Base-by-base conservation (phyloP, 192 early-diverging fungal species). In the Umbelopsis sp. region DNA sequence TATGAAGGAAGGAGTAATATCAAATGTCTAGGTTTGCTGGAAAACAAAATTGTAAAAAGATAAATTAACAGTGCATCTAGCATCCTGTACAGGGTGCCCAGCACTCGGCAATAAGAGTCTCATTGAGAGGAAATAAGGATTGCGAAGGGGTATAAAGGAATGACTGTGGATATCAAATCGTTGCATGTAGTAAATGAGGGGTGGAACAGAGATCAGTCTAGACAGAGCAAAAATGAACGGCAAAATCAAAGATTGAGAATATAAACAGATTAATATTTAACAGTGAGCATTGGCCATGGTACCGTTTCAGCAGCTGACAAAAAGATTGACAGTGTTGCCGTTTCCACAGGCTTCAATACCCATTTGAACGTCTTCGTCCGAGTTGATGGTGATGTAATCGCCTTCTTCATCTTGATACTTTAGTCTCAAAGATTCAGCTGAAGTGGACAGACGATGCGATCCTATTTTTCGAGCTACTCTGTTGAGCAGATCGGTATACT, bases 391-490 rank as follows among this genome's bases (percentile, higher is more conserved):
- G 21, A 96, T 89, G 71, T 88, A 88, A 73, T 97, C 95, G 23
- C 91, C 91, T 73, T 96, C 96, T 76, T 97, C 95, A 74, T 98
- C 96, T 76, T 91, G 90, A 72, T 97, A 97, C 74, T 89, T 87
- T 52, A 98, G 87, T 41, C 87, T 82, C 70, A 90, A 46, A 74
- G 85, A 47, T 75, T 86, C 71, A 70, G 82, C 75, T 47, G 82
- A 84, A 45, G 84, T 85, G 37, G 80, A 81, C 27, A 84, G 89
- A 30, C 87, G 87, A 41, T 91, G 91, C 16, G 95, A 81, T 66
- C 91, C 84, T 70, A 97, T 94, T 75, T 98, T 98, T 44, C 92
- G 84, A 74, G 96, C 95, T 6, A 98, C 91, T 30, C 90, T 84
- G 30, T 87, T 85, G 33, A 88, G 83, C 68, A 98, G 77, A 47